A percentile compares a stretch with the other conserved stretches of the same genome.
These are phyloP conservation scores for Mycena epipterygia DNA, from an alignment of 768 basidiomycete genomes.

Conservation along the genomic window DNA sequence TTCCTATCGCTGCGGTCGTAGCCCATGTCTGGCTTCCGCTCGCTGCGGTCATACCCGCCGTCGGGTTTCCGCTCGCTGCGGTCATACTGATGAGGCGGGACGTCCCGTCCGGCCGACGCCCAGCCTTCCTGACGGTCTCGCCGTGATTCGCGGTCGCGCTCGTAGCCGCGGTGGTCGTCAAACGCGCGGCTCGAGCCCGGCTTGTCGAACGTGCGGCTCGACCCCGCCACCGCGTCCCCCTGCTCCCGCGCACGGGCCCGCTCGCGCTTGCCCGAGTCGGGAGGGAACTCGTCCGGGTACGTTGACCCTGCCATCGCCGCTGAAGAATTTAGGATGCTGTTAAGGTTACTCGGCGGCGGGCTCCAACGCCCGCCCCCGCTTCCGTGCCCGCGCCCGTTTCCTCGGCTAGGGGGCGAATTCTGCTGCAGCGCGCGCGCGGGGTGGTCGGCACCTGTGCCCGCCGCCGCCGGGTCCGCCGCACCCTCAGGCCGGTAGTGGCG, in stretches of 20 bases:
- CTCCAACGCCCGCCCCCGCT: slow-evolving; percentile 19
- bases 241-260: background rate
- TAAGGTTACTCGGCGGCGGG: slow-evolving; percentile 28
- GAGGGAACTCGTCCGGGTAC: background rate
- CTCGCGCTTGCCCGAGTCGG: slow-evolving; percentile 15
- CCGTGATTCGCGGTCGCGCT: slow-evolving; percentile 3
- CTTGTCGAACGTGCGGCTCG: no score
- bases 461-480: background rate
- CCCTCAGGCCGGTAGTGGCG: slow-evolving; percentile 32
- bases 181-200: background rate
- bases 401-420: no score
- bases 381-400: slow-evolving; percentile 1
- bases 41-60: slow-evolving; percentile 22
- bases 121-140: background rate
- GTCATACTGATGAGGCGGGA: slow-evolving; percentile 20
- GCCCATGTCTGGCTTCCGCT: no score
- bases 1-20: background rate
- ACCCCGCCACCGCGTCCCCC: background rate
- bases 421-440: no score
- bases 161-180: slow-evolving; percentile 22
- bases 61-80: slow-evolving; percentile 15
- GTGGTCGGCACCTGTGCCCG: slow-evolving; percentile 9
- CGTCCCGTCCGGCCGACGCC: background rate
- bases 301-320: slow-evolving; percentile 17
- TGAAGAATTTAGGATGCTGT: slow-evolving; percentile 17